A percentile compares a stretch with the other conserved stretches of the same genome.
These are phyloP conservation scores for Skeletonema menzelii DNA, from an alignment of 108 stramenopile species.

Conservation along the genomic window DNA sequence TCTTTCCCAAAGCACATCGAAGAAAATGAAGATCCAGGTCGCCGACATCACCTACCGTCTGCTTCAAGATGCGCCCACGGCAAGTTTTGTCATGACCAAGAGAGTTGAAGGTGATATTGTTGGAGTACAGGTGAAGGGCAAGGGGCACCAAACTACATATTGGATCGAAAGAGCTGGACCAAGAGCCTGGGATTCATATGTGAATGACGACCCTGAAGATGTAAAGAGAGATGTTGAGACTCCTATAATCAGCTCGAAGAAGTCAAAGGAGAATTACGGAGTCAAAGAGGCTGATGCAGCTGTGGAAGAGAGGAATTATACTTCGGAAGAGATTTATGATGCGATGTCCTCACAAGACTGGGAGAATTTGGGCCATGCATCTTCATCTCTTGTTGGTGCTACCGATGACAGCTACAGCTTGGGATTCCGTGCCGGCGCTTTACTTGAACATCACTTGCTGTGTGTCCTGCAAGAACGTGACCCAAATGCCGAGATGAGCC, in stretches of 20 bases:
- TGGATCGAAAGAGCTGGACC: slow-evolving; percentile 17
- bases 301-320: background rate
- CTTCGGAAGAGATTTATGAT: slow-evolving; percentile 6
- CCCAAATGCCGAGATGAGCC: background rate
- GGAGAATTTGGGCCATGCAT: background rate
- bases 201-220: background rate
- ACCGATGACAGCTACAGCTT: background rate
- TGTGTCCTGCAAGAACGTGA: background rate
- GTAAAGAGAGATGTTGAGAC: background rate
- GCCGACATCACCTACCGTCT: slow-evolving; percentile 36
- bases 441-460: background rate
- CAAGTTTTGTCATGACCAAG: slow-evolving; percentile 19
- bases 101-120: slow-evolving; percentile 24
- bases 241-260: background rate
- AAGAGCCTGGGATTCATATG: slow-evolving; percentile 3
- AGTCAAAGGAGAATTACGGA: background rate
- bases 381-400: background rate
- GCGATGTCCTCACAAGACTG: slow-evolving; percentile 5
- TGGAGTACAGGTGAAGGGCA: slow-evolving; percentile 42
- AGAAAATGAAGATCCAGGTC: slow-evolving; percentile 40
- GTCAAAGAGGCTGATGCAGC: background rate
- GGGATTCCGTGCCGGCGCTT: background rate
- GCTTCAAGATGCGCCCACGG: slow-evolving; percentile 34
- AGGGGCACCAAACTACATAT: slow-evolving; percentile 37
- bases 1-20: slow-evolving; percentile 23